phyloP scores from a whole-genome alignment of 1,139 yeast species.

The Zygoascus hellenicus region DNA sequence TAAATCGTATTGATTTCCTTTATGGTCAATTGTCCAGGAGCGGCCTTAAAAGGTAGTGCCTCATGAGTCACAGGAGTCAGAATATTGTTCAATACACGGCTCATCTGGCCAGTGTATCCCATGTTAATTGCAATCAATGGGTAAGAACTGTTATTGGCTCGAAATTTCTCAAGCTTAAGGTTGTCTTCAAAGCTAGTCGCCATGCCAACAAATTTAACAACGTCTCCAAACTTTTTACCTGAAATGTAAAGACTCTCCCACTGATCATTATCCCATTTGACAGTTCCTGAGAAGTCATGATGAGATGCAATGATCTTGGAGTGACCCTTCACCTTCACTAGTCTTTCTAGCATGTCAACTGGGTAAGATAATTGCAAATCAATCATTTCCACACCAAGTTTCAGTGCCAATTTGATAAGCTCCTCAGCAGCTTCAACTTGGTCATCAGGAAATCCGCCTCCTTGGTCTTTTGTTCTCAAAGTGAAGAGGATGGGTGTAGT shows the following conservation, averaged over 20 bases:
- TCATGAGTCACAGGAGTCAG: constrained; percentile 83
- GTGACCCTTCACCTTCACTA: constrained; percentile 41
- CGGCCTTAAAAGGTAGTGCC: constrained; percentile 56
- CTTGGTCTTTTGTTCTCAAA: constrained; percentile 70
- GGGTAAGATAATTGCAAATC: constrained; percentile 50
- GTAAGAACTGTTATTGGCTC: constrained; percentile 38
- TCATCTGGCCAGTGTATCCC: constrained; percentile 70
- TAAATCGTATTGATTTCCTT: constrained; percentile 54
- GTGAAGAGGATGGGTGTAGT: constrained; percentile 77
- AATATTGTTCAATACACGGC: constrained; percentile 66
- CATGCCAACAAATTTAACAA: constrained; percentile 77
- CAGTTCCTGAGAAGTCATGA: constrained; percentile 60
- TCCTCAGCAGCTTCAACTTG: constrained; percentile 44
- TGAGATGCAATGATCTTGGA: constrained; percentile 78
- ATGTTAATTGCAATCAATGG: constrained; percentile 84
- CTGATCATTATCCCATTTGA: constrained; percentile 61
- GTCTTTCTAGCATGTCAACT: constrained; percentile 37
- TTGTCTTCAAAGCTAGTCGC: constrained; percentile 66
- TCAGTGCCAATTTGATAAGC: constrained; percentile 58
- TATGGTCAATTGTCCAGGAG: constrained; percentile 65
- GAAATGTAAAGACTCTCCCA: constrained; percentile 70
- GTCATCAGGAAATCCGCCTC: constrained; percentile 68
- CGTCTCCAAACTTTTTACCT: constrained; percentile 62
- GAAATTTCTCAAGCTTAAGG: constrained; percentile 61
- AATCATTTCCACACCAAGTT: constrained; percentile 49